Evolutionary conservation across 306 rosid genomes (phyloP), one percentile per base, ranked within the genome.

Genomic region (Sicyos edulis): DNA sequence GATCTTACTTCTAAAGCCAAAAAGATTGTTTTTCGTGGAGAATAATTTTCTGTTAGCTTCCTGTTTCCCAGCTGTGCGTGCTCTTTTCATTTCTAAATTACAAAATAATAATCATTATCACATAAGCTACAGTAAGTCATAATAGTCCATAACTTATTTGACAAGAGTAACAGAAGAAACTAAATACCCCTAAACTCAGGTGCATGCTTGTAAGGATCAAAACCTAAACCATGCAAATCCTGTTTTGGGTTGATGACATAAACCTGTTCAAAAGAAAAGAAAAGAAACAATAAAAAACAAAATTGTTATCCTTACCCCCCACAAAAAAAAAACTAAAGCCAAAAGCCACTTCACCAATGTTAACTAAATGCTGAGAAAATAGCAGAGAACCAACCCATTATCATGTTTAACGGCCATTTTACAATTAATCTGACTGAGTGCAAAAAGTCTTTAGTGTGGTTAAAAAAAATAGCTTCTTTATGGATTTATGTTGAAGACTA

Each of bases 121-220:
- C 15, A 50, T 0, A 12, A 19, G 34, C 29, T 50, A 67, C 7
- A 60, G 37, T 37, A 44, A 5, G 55, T 68, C 53, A 71, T 54
- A 32, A 58, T 21, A 17, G 73, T 55, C 70, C 53, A 59, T 54
- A 62, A 49, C n/a, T 56, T 26, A 8, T 53, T n/a, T 51, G 26
- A 4, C 52, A 21, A 16, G 22, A 64, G 73, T 70, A 16, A 64
- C 9, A 17, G 21, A 72, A 70, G 70, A 61, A 78, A 71, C 51
- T 19, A 44, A 83, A 70, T 72, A 93, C 99, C 97, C 82, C 97
- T 91, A 83, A 93, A 93, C 79, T 93, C 99, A 26, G 99, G 97
- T 75, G 99, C 99, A 80, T 91, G 83, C 85, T 93, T 87, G 69
- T 86, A 93, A 76, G 99, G 99, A 78, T 93, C 99, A 80, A 93